Evolutionary conservation across 371 early-diverging fungal genomes (phyloP), one percentile per base, ranked within the genome.

Genomic region (Mortierella sp.): DNA sequence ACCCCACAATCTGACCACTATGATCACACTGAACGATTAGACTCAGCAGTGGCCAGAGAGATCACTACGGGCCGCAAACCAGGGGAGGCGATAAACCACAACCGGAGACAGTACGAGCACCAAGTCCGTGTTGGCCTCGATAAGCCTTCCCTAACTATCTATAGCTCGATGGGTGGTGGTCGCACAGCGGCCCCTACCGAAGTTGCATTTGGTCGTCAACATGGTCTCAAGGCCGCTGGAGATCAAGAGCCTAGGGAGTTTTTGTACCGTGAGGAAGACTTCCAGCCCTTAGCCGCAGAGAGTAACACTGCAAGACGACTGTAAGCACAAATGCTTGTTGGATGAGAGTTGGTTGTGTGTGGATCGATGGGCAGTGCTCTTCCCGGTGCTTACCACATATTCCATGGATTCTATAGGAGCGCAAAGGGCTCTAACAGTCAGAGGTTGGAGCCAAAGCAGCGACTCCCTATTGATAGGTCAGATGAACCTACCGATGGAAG

Each of bases 221-320:
- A 50, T 7, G 50, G 23, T n/a, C 16, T 11, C 6, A 44, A 57
- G 28, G 37, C 56, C 30, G 16, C 21, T 12, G 9, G 29, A 0
- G 37, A 57, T 1, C 52, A 44, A 14, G 47, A 45, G 3, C 64
- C 70, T 14, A 64, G 55, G 60, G 60, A 64, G 45, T 64, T 70
- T 60, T 47, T 47, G 37, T 60, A 70, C 55, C 70, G 60, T n/a
- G 64, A 70, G 18, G 64, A 70, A 47, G 64, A 64, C 26, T 70
- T 70, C 37, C 55, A 46, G 55, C 70, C 60, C 15, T 51, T 64
- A 30, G 15, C 45, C 14, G 26, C 62, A 7, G 60, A 60, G 28
- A 29, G 25, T 18, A 64, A 48, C 46, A 9, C 37, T 15, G 37
- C 29, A 37, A 37, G 37, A 37, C 37, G 37, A 37, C 37, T 37